These are phyloP conservation scores for Sophora flavescens DNA, from an alignment of 306 rosid species.

Conservation along the genomic window DNA sequence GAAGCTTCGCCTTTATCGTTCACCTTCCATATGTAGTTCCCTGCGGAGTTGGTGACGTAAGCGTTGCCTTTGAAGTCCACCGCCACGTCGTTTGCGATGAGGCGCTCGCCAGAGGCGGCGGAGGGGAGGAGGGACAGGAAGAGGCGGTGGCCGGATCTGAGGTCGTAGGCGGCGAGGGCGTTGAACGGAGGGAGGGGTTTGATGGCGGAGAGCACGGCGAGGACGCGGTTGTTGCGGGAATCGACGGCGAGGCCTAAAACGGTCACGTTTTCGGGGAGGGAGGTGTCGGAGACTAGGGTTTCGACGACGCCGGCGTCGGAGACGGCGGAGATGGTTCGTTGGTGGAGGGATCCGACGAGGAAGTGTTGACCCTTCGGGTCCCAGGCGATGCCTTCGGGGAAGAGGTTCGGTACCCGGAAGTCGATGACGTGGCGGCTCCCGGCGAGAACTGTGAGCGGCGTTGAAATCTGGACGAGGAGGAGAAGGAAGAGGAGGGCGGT, in stretches of 20 bases:
- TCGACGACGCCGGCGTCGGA: slow-evolving; percentile 77
- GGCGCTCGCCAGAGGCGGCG: slow-evolving; percentile 8
- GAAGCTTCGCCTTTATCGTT: slow-evolving; percentile 62
- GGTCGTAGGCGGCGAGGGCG: slow-evolving; percentile 88
- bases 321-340: slow-evolving; percentile 66
- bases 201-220: slow-evolving; percentile 61
- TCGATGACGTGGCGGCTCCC: slow-evolving; percentile 59
- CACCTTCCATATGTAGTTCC: slow-evolving; percentile 84
- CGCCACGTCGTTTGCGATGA: slow-evolving; percentile 74
- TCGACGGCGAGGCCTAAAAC: slow-evolving; percentile 74
- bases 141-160: slow-evolving; percentile 61
- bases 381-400: slow-evolving; percentile 75
- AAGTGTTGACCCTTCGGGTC: slow-evolving; percentile 76
- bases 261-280: slow-evolving; percentile 75
- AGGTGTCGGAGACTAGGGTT: slow-evolving; percentile 67
- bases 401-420: slow-evolving; percentile 83
- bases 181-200: slow-evolving; percentile 63
- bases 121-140: slow-evolving; percentile 67
- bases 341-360: slow-evolving; percentile 64
- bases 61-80: slow-evolving; percentile 80
- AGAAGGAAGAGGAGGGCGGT: slow-evolving; percentile 40
- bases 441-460: slow-evolving; percentile 48
- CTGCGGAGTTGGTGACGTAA: slow-evolving; percentile 74
- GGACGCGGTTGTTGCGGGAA: slow-evolving; percentile 64
- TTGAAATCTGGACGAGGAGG: neutral